Conservation (phyloP, 1,284 basidiomycete genomes). For the Puccinia horiana region DNA sequence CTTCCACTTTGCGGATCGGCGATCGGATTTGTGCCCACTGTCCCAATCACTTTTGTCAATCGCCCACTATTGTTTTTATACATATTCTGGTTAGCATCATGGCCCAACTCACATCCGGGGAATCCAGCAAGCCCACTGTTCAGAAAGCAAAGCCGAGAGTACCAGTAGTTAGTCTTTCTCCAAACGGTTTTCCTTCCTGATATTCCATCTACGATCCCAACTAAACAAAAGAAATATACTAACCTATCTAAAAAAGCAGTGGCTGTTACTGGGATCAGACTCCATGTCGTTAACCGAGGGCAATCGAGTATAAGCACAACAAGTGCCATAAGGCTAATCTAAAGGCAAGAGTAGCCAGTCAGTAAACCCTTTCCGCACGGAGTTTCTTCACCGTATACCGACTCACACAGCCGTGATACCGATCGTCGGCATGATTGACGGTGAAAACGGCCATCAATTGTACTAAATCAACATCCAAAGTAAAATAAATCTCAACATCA, state of each 20-base stretch:
- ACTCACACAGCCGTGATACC: slow-evolving; percentile 23
- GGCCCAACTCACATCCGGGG: slow-evolving; percentile 1
- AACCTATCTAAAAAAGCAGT: slow-evolving; percentile 24
- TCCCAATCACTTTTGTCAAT: too few relatives aligned
- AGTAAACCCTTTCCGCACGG: background rate
- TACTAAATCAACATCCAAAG: background rate
- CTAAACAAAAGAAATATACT: background rate
- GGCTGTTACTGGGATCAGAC: background rate
- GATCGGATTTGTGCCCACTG: too few relatives aligned
- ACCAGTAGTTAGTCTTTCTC: background rate
- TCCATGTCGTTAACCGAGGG: slow-evolving; percentile 13
- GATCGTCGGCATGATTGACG: slow-evolving; percentile 30
- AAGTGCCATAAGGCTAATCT: slow-evolving; percentile 14
- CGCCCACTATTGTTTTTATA: background rate
- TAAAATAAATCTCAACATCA: background rate
- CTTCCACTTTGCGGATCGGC: too few relatives aligned
- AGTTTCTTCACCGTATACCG: background rate
- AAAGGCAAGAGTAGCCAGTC: background rate
- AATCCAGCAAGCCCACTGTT: slow-evolving; percentile 4
- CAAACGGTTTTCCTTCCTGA: too few relatives aligned
- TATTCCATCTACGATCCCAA: background rate
- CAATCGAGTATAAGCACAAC: slow-evolving; percentile 14
- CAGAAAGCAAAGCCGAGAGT: background rate
- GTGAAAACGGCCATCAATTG: slow-evolving; percentile 38
- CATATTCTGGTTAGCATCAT: background rate